These are phyloP conservation scores for Chrysoporthe austroafricana DNA, from an alignment of 2,329 filamentous ascomycete genomes.

Conservation along the genomic window DNA sequence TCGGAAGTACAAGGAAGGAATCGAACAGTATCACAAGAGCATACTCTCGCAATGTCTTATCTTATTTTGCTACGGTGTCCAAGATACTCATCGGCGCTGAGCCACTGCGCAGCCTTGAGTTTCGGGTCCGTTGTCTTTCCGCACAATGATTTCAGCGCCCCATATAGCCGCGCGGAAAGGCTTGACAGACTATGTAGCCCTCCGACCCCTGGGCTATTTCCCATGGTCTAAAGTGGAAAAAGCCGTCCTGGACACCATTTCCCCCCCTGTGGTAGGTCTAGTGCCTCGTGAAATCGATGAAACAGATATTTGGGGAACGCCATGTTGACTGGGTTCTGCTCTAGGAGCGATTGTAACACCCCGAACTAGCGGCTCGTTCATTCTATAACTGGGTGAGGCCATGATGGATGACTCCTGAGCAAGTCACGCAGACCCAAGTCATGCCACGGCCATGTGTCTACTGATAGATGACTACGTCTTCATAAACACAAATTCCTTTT, in stretches of 20 bases:
- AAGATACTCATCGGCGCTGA: neutral
- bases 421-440: neutral
- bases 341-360: neutral
- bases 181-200: neutral
- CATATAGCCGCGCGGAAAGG: neutral
- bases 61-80: neutral
- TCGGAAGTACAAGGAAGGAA: constrained; percentile 17
- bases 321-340: neutral
- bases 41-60: neutral
- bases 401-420: neutral
- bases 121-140: constrained; percentile 6
- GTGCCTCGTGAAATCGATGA: neutral
- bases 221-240: neutral
- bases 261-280: neutral
- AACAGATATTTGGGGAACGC: neutral
- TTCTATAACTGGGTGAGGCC: neutral
- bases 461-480: neutral
- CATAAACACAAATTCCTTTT: neutral
- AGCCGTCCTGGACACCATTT: neutral
- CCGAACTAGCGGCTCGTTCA: neutral
- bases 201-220: neutral
- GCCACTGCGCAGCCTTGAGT: neutral
- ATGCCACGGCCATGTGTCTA: neutral
- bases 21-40: constrained; percentile 7
- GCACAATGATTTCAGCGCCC: neutral